These are phyloP conservation scores for Gaultheria prostrata DNA, from an alignment of 148 eudicot species.

Conservation along the genomic window DNA sequence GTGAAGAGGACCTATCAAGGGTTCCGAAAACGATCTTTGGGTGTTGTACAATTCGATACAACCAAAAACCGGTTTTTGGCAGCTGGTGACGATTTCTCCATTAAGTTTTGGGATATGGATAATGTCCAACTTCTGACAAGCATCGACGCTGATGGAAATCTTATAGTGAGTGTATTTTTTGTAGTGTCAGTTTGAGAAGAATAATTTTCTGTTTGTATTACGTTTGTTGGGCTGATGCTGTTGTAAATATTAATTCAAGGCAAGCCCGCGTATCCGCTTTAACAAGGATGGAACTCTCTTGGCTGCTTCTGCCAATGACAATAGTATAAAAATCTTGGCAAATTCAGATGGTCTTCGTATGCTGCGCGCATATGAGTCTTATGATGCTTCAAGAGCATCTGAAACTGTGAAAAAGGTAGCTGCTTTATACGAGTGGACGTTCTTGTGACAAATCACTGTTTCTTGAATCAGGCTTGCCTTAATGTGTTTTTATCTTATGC, in stretches of 20 bases:
- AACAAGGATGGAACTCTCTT: constrained; percentile 82
- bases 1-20: constrained; percentile 76
- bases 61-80: constrained; percentile 69
- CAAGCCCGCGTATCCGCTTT: constrained; percentile 84
- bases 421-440: background rate
- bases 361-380: constrained; percentile 57
- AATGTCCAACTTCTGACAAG: constrained; percentile 65
- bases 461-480: constrained; percentile 3
- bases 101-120: constrained; percentile 95
- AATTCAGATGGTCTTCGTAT: constrained; percentile 62
- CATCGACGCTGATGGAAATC: constrained; percentile 86
- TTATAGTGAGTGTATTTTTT: constrained; percentile 50
- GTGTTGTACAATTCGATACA: constrained; percentile 80
- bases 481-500: constrained; percentile 23
- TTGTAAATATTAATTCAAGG: constrained; percentile 37
- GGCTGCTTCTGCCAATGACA: constrained; percentile 79
- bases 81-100: constrained; percentile 76
- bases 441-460: no score
- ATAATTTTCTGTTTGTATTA: background rate
- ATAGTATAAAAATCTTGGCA: constrained; percentile 76
- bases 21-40: constrained; percentile 61
- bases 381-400: constrained; percentile 61
- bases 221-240: background rate
- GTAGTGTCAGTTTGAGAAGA: background rate
- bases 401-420: constrained; percentile 61